A percentile compares a stretch with the other conserved stretches of the same genome.
Evolutionary conservation across 164 flowering plant genomes (phyloP).

Genomic region (Chloranthus sessilifolius): DNA sequence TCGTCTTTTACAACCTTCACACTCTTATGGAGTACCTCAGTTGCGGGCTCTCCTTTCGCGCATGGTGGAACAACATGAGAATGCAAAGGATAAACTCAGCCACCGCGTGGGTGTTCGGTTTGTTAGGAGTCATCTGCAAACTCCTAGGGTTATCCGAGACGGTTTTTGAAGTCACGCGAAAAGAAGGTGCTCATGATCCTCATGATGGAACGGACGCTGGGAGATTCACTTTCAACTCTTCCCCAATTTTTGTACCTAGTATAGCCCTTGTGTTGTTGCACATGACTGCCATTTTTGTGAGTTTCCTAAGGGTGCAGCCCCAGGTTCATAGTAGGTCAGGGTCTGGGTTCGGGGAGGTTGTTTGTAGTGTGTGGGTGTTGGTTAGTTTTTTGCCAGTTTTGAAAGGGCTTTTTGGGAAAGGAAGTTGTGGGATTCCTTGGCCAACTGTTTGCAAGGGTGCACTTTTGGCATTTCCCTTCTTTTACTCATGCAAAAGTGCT

Average conservation of each 20-base stretch:
- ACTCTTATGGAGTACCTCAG: conserved; percentile 28
- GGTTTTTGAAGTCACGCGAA: conserved; percentile 35
- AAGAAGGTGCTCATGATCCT: conserved; percentile 15
- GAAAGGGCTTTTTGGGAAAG: conserved; percentile 42
- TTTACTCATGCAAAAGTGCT: conserved; percentile 19
- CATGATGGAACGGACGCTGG: conserved; percentile 6
- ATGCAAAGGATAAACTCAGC: conserved; percentile 25
- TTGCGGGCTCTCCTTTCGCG: conserved; percentile 19
- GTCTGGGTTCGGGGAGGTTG: conserved; percentile 31
- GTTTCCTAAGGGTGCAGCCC: neutral
- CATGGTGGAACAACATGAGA: conserved; percentile 48
- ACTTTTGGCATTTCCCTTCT: conserved; percentile 25
- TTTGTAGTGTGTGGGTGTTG: conserved; percentile 31
- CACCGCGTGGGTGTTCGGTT: conserved; percentile 34
- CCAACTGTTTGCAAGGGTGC: conserved; percentile 34
- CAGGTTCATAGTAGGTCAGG: neutral
- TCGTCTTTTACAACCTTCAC: conserved; percentile 22
- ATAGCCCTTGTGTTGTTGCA: conserved; percentile 33
- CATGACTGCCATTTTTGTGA: conserved; percentile 17
- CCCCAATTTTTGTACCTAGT: conserved; percentile 34
- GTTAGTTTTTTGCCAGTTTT: conserved; percentile 35
- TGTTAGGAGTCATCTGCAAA: conserved; percentile 24
- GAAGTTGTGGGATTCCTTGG: conserved; percentile 45
- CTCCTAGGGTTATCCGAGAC: conserved; percentile 34
- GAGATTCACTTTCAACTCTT: conserved; percentile 38